Evolutionary conservation across 2,329 filamentous ascomycete species (phyloP).

Genomic region (Pseudopithomyces maydicus): DNA sequence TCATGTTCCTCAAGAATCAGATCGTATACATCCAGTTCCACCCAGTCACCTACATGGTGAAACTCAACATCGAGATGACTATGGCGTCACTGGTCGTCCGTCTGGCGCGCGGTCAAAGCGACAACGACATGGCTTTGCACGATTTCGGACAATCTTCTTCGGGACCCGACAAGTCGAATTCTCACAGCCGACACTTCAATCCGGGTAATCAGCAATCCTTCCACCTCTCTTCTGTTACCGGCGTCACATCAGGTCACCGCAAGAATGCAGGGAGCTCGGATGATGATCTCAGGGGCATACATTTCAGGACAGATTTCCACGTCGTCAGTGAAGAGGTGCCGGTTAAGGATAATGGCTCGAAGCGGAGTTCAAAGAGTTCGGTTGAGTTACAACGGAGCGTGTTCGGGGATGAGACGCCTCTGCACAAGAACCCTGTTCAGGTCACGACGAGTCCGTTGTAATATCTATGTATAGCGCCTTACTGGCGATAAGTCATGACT

Average conservation of each 20-base stretch:
- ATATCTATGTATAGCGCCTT: background rate
- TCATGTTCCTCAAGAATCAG: slow-evolving; percentile 46
- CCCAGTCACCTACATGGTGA: slow-evolving; percentile 50
- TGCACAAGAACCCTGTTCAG: slow-evolving; percentile 20
- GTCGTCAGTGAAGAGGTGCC: slow-evolving; percentile 23
- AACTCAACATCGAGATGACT: slow-evolving; percentile 52
- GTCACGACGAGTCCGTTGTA: background rate
- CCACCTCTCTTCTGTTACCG: background rate
- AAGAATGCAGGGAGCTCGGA: slow-evolving; percentile 25
- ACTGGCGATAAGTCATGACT: background rate
- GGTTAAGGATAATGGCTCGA: slow-evolving; percentile 17
- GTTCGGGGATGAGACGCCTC: slow-evolving; percentile 34
- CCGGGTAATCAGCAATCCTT: background rate
- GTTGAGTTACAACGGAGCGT: slow-evolving; percentile 25
- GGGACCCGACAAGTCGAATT: slow-evolving; percentile 3
- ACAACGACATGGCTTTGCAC: slow-evolving; percentile 34
- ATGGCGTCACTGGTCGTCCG: slow-evolving; percentile 50
- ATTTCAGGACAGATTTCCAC: slow-evolving; percentile 31
- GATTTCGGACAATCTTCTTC: slow-evolving; percentile 8
- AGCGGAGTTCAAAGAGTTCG: slow-evolving; percentile 15
- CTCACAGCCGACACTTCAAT: background rate
- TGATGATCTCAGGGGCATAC: slow-evolving; percentile 27
- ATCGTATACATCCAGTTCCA: slow-evolving; percentile 50
- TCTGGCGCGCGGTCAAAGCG: slow-evolving; percentile 35
- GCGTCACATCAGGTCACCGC: background rate